Evolutionary conservation across 2,329 filamentous ascomycete species (phyloP).

Genomic region (Fusarium pseudoanthophilum): DNA sequence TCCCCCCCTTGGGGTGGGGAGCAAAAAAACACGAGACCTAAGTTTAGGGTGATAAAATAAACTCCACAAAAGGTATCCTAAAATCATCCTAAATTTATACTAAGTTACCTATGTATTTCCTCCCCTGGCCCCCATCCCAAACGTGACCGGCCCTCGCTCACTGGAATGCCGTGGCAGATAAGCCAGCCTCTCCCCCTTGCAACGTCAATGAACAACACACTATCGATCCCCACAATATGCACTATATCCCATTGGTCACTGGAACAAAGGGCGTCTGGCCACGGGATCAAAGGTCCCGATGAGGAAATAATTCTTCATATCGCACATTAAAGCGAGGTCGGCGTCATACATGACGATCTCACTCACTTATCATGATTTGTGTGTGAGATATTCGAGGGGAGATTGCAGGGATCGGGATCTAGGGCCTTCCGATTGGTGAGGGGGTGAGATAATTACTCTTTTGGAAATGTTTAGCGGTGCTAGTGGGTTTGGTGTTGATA

Average conservation of each 20-base stretch:
- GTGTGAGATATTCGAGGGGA: not conserved
- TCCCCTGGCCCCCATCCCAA: not conserved
- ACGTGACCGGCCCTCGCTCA: not conserved
- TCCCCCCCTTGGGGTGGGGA: not conserved
- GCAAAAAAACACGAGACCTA: too few relatives aligned
- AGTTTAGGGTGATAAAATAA: too few relatives aligned
- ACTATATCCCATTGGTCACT: not conserved
- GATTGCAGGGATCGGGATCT: constrained; percentile 23
- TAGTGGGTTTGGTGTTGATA: not conserved
- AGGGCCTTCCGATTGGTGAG: constrained; percentile 19
- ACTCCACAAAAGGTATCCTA: too few relatives aligned
- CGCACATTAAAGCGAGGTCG: constrained; percentile 26
- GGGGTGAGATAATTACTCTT: constrained; percentile 6
- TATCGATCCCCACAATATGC: not conserved
- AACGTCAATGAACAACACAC: constrained; percentile 2
- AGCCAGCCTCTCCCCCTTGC: not conserved
- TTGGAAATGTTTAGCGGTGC: constrained; percentile 2
- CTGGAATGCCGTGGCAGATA: not conserved
- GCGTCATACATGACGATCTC: not conserved
- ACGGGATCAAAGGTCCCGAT: constrained; percentile 7
- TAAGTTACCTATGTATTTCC: too few relatives aligned
- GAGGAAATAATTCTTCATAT: constrained; percentile 17
- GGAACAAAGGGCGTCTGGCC: constrained; percentile 1
- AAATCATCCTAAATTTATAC: too few relatives aligned
- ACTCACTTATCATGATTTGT: not conserved